Percentiles rank a stretch among this genome's conserved stretches.
Conservation (phyloP, 2,329 filamentous ascomycete genomes). For the Cytospora paraplurivora region DNA sequence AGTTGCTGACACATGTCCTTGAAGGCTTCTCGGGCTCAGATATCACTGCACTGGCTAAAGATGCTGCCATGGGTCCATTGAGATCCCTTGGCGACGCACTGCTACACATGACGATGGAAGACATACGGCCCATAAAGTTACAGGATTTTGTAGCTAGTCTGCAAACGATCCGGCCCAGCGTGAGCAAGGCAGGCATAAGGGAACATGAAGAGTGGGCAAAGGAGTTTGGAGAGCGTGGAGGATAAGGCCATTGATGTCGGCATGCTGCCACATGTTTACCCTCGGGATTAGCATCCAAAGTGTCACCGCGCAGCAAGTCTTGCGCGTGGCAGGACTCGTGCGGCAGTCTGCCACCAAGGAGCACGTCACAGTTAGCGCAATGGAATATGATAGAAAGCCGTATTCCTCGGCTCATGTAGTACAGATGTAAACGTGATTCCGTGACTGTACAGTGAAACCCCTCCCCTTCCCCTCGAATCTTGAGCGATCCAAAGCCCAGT, state of each 20-base stretch:
- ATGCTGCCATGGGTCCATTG: slow-evolving; percentile 95
- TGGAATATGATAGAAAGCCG: background rate
- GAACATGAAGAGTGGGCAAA: slow-evolving; percentile 93
- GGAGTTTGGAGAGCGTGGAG: slow-evolving; percentile 90
- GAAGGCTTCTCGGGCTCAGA: slow-evolving; percentile 96
- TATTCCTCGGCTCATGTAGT: background rate
- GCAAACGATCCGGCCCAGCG: slow-evolving; percentile 82
- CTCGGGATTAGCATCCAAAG: slow-evolving; percentile 2
- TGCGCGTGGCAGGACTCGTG: background rate
- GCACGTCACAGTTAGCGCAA: too few relatives aligned
- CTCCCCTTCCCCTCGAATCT: background rate
- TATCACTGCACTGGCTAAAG: slow-evolving; percentile 94
- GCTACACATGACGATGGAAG: slow-evolving; percentile 88
- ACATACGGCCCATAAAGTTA: slow-evolving; percentile 85
- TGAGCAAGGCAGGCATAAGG: slow-evolving; percentile 80
- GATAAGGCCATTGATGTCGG: slow-evolving; percentile 47
- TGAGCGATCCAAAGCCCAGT: background rate
- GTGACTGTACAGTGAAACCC: slow-evolving; percentile 13
- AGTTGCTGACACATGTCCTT: slow-evolving; percentile 21
- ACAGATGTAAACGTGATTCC: background rate
- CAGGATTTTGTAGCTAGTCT: slow-evolving; percentile 84
- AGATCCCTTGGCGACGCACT: slow-evolving; percentile 87
- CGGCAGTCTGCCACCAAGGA: background rate
- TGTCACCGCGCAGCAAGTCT: background rate
- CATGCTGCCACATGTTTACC: background rate